A percentile compares a stretch with the other conserved stretches of the same genome.
Conservation (phyloP, 164 flowering plant species). For the Umbilicus rupestris region DNA sequence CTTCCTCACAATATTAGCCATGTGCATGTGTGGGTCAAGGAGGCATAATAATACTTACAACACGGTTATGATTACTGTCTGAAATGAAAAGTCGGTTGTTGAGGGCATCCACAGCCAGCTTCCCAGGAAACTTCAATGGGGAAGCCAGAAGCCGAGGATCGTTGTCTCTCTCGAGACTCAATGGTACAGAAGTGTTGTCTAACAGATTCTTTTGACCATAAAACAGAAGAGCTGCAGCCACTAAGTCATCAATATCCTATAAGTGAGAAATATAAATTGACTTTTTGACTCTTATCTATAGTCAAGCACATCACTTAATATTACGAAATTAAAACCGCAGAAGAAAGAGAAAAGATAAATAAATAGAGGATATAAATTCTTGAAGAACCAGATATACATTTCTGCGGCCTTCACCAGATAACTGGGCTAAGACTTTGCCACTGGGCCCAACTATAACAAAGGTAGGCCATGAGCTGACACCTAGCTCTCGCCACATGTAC, state of each 20-base stretch:
- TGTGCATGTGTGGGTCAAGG: background rate
- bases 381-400: conserved; percentile 37
- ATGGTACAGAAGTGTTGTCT: conserved; percentile 50
- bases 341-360: background rate
- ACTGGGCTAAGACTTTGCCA: conserved; percentile 74
- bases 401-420: conserved; percentile 87
- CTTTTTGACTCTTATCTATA: background rate
- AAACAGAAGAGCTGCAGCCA: conserved; percentile 81
- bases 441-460: conserved; percentile 77
- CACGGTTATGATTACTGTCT: conserved; percentile 93
- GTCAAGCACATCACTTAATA: background rate
- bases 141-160: conserved; percentile 66
- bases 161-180: conserved; percentile 74
- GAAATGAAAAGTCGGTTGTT: conserved; percentile 92
- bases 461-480: conserved; percentile 94
- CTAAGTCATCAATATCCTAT: conserved; percentile 87
- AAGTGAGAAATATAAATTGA: background rate
- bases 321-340: background rate
- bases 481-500: conserved; percentile 85
- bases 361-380: background rate
- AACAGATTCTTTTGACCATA: conserved; percentile 69
- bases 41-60: conserved; percentile 42
- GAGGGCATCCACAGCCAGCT: conserved; percentile 68
- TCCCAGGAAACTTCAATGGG: conserved; percentile 93
- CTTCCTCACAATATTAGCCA: background rate